Evolutionary conservation across 2,329 filamentous ascomycete species (phyloP), one percentile per base, ranked within the genome.

Genomic region (Endoconidiophora laricicola): DNA sequence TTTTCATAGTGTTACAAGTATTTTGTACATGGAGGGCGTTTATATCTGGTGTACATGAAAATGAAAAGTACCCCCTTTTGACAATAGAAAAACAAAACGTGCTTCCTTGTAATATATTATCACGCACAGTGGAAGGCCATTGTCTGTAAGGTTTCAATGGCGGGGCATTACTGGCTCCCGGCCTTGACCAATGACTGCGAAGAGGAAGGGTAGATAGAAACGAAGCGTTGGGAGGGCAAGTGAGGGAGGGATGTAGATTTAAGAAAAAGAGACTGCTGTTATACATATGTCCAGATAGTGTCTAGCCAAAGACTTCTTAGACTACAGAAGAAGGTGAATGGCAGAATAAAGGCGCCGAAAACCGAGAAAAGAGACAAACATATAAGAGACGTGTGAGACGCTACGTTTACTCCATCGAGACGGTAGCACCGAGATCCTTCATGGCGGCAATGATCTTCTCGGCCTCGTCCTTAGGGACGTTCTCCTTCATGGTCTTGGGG

Each of bases 401-500:
- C 45, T 43, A 16, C 41, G 22, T 42, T 45, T 86, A 96, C 66
- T 98, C 91, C 85, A 98, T 91, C 56, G 76, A 70, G 54, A 86
- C 90, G 57, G 84, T 86, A 56, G 83, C 91, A 57, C 91, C 91
- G 55, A 99, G 71, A 58, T 77, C 88, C 79, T 96, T 96, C 73
- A 99, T 76, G 40, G 85, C 80, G 66, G 86, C 85, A 53, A 98
- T 79, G 62, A 98, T 95, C 81, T 98, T 98, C 76, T 96, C 90
- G 6, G 86, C 87, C 66, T 99, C 93, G 63, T 99, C 91, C 78
- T 98, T 99, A 56, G 90, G 84, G 58, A 98, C 87, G 47, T 84
- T 88, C 71, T 99, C 91, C 81, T 96, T 96, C 86, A 99, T 85
- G 67, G 86, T 72, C 82, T 99, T 99, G 56, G 91, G 91, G 58